Evolutionary conservation across 192 early-diverging fungal species (phyloP).

Genomic region (Piromyces finnis): DNA sequence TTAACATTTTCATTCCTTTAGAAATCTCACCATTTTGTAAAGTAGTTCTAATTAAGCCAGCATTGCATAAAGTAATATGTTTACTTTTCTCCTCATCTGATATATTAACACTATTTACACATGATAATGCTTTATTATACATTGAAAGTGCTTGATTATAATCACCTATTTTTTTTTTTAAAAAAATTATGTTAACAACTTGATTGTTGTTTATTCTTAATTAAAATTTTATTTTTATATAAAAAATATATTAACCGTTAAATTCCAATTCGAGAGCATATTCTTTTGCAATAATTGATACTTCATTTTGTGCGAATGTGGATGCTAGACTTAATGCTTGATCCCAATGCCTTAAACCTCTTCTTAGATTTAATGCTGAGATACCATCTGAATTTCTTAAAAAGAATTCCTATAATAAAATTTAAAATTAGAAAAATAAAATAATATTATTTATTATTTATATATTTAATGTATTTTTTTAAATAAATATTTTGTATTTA

Average conservation of each 20-base stretch:
- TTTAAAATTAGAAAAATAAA: too few species aligned
- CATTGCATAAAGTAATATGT: conserved; percentile 17
- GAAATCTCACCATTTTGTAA: conserved; percentile 25
- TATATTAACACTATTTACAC: conserved; percentile 1
- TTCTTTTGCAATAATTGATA: conserved; percentile 23
- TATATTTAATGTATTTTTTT: too few species aligned
- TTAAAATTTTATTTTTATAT: too few species aligned
- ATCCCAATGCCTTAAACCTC: conserved; percentile 28
- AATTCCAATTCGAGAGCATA: conserved; percentile 27
- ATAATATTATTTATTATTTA: too few species aligned
- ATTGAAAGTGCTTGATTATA: conserved; percentile 22
- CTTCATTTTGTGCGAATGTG: conserved; percentile 17
- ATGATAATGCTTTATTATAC: conserved; percentile 22
- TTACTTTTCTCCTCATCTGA: conserved; percentile 8
- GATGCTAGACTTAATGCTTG: conserved; percentile 21
- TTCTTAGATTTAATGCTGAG: conserved; percentile 19
- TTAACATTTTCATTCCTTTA: conserved; percentile 28
- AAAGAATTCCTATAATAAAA: conserved; percentile 25
- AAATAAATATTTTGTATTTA: background rate
- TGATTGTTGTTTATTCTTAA: too few species aligned
- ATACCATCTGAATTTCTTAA: conserved; percentile 16
- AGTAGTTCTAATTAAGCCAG: conserved; percentile 21
- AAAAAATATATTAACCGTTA: conserved; percentile 6
- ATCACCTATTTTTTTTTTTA: background rate
- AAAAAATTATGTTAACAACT: too few species aligned